These are phyloP conservation scores for Curvularia lunata DNA, from an alignment of 2,329 filamentous ascomycete genomes.

Conservation along the genomic window DNA sequence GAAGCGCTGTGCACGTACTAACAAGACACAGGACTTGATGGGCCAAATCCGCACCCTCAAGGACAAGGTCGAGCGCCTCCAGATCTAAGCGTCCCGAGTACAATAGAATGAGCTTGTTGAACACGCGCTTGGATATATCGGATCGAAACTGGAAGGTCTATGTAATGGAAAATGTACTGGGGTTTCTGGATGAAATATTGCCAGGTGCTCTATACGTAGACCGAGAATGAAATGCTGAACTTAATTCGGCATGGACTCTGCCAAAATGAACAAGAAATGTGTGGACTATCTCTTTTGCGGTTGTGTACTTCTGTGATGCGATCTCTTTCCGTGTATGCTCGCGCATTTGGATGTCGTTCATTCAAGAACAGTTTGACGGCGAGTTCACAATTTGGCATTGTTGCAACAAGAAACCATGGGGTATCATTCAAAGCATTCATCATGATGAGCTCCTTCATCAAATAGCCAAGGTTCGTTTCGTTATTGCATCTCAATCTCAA, in stretches of 20 bases:
- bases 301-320: neutral
- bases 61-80: conserved; percentile 94
- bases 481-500: conserved; percentile 49
- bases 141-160: conserved; percentile 25
- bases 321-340: neutral
- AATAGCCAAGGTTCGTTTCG: neutral
- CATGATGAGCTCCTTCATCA: conserved; percentile 2
- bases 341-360: neutral
- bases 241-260: conserved; percentile 32
- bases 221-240: conserved; percentile 36
- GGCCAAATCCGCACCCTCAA: conserved; percentile 86
- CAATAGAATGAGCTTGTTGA: neutral
- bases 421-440: conserved; percentile 15
- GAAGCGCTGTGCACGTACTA: neutral
- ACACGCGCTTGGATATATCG: neutral
- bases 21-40: conserved; percentile 60
- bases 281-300: neutral
- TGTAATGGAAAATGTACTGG: conserved; percentile 19
- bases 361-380: neutral
- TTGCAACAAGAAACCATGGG: neutral
- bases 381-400: neutral
- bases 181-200: conserved; percentile 26
- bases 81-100: conserved; percentile 67
- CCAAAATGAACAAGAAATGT: conserved; percentile 6
- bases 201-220: conserved; percentile 27